Conservation (phyloP, 1,284 basidiomycete species). For the Heliocybe sulcata region DNA sequence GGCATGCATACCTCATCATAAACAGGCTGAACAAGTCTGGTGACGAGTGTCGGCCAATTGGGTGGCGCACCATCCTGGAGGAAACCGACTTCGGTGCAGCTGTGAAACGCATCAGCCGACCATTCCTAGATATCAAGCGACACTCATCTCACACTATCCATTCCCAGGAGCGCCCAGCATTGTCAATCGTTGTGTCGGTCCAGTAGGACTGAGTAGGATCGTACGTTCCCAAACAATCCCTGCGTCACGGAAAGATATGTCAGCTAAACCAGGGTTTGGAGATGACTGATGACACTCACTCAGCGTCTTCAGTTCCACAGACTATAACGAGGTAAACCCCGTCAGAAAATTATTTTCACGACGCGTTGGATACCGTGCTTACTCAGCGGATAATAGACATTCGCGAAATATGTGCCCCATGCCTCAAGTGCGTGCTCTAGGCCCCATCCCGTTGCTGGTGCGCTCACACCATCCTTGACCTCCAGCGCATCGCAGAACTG, state of each 20-base stretch:
- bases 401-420: slow-evolving; percentile 53
- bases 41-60: slow-evolving; percentile 44
- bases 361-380: slow-evolving; percentile 14
- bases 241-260: slow-evolving; percentile 14
- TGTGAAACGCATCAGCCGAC: slow-evolving; percentile 15
- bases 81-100: slow-evolving; percentile 65
- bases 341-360: slow-evolving; percentile 2
- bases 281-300: slow-evolving; percentile 25
- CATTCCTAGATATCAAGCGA: not conserved
- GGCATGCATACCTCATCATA: slow-evolving; percentile 48
- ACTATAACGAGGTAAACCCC: slow-evolving; percentile 24
- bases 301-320: slow-evolving; percentile 30
- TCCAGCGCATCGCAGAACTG: slow-evolving; percentile 70
- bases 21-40: slow-evolving; percentile 48
- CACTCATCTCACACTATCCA: slow-evolving; percentile 48
- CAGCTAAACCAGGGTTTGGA: not conserved
- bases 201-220: slow-evolving; percentile 38
- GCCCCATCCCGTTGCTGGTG: slow-evolving; percentile 53
- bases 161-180: slow-evolving; percentile 46
- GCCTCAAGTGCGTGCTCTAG: slow-evolving; percentile 51
- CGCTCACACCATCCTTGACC: slow-evolving; percentile 52
- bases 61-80: slow-evolving; percentile 55
- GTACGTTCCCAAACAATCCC: slow-evolving; percentile 53
- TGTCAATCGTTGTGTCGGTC: slow-evolving; percentile 45
- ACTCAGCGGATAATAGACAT: slow-evolving; percentile 34